Base-by-base conservation (phyloP, 1,139 yeast genomes). In the Kodamaea ohmeri region DNA sequence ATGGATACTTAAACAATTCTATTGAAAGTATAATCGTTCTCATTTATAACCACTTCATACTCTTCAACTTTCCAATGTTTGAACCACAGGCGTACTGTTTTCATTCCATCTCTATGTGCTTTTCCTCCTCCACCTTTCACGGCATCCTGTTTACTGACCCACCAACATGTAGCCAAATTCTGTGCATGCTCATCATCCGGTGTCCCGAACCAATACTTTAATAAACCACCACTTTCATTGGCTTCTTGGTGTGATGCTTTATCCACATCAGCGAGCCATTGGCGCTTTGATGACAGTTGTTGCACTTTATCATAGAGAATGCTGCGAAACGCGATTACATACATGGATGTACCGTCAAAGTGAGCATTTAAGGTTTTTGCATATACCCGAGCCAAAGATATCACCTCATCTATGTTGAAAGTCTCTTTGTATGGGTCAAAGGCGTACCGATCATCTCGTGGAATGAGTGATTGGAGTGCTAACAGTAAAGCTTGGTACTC, bases 151-250 rank as follows among this genome's bases (percentile, higher is more conserved):
- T 46, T 49, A 25, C 44, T 41, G 18, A 49, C 49, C 67, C 67
- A 62, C 66, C 65, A 61, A 37, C 67, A 62, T 1, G 67, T 62
- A 4, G 67, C 67, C 34, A 62, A 45, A 38, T 61, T 62, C 37
- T 56, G 52, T 1, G 62, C 67, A 16, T 42, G 43, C 5, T 40
- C 50, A 25, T 48, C 46, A 35, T 61, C 58, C 1, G 67, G 67
- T 1, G 53, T 49, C 1, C 67, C 67, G 34, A 51, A 62, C 62
- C 65, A 62, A 40, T 62, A 62, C 39, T 62, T 62, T 25, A 62
- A 43, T 4, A 62, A 43, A 0, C 67, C 67, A 1, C 67, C 67
- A 4, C 61, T 51, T 3, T 25, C 37, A 37, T 56, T 62, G 13
- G 66, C 67, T 39, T 61, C 67, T 14, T 30, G 27, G 38, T 62